A percentile compares a stretch with the other conserved stretches of the same genome.
phyloP scores from a whole-genome alignment of 345 rosid species.

The Rhizophora apiculata region DNA sequence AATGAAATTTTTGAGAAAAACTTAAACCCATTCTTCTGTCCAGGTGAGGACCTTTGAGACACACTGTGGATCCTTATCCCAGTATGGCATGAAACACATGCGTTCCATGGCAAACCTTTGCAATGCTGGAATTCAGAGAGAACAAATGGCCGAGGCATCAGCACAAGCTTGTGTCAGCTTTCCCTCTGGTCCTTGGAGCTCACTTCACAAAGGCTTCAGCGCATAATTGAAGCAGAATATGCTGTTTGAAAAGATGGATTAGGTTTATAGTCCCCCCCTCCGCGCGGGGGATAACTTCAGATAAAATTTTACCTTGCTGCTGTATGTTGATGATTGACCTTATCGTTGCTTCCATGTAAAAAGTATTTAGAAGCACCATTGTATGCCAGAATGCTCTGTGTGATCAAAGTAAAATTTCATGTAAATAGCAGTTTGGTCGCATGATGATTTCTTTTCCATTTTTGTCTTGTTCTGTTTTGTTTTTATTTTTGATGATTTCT shows the following conservation, averaged over 20 bases:
- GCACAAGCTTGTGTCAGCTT: constrained; percentile 72
- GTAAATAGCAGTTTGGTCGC: too few relatives aligned
- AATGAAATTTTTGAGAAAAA: neutral
- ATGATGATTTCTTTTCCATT: too few relatives aligned
- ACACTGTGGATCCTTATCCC: constrained; percentile 83
- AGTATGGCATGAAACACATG: constrained; percentile 97
- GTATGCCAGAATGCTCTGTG: neutral
- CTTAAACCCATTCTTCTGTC: neutral
- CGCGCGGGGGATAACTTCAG: too few relatives aligned
- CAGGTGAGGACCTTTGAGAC: constrained; percentile 87
- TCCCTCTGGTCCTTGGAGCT: constrained; percentile 84
- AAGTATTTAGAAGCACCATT: neutral
- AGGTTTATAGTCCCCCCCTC: too few relatives aligned
- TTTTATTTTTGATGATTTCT: too few relatives aligned
- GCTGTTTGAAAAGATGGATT: neutral
- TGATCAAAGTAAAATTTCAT: neutral
- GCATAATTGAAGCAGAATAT: constrained; percentile 40
- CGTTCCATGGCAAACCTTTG: constrained; percentile 87
- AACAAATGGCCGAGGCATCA: constrained; percentile 82
- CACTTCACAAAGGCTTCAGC: constrained; percentile 74
- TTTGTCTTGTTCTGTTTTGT: too few relatives aligned
- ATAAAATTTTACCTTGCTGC: neutral
- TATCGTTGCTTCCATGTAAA: constrained; percentile 29
- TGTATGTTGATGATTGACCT: neutral
- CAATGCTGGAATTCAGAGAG: constrained; percentile 63